A percentile compares a stretch with the other conserved stretches of the same genome.
Evolutionary conservation across 2,329 filamentous ascomycete species (phyloP).

Genomic region (Cladophialophora chaetospira): DNA sequence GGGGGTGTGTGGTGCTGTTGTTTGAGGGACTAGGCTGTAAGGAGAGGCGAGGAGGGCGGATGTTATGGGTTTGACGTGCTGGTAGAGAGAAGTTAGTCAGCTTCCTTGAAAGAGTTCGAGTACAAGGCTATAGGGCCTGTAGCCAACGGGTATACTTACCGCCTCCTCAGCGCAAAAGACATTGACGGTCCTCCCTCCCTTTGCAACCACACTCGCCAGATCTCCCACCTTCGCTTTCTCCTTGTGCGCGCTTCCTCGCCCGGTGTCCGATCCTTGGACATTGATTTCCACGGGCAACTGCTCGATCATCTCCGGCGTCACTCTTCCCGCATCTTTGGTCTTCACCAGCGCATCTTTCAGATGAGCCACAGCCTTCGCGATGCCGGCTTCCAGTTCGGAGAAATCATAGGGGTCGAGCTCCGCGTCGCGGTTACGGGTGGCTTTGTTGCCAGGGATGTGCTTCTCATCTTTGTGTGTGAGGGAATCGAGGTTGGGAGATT

Average conservation of each 20-base stretch:
- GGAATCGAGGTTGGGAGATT: constrained; percentile 32
- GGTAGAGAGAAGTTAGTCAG: too few relatives aligned
- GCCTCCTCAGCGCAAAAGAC: constrained; percentile 67
- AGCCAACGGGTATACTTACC: constrained; percentile 47
- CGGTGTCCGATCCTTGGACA: constrained; percentile 56
- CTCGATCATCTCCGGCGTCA: constrained; percentile 65
- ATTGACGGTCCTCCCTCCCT: constrained; percentile 61
- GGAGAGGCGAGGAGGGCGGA: constrained; percentile 47
- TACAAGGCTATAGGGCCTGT: too few relatives aligned
- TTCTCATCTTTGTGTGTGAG: constrained; percentile 39
- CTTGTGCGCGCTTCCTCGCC: constrained; percentile 26
- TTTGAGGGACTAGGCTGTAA: constrained; percentile 47
- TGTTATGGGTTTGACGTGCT: constrained; percentile 50
- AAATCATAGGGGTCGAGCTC: constrained; percentile 63
- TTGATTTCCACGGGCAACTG: constrained; percentile 60
- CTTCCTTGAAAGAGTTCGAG: too few relatives aligned
- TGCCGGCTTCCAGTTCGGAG: constrained; percentile 57
- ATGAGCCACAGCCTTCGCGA: constrained; percentile 56
- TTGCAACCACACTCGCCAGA: constrained; percentile 67
- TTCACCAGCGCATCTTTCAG: constrained; percentile 65
- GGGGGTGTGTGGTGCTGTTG: constrained; percentile 35
- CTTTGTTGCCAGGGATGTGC: constrained; percentile 53
- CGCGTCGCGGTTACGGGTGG: constrained; percentile 38
- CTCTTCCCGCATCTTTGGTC: constrained; percentile 62
- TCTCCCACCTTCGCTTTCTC: constrained; percentile 59